Base-by-base conservation (phyloP, 306 rosid species). In the Dryas alaskensis region DNA sequence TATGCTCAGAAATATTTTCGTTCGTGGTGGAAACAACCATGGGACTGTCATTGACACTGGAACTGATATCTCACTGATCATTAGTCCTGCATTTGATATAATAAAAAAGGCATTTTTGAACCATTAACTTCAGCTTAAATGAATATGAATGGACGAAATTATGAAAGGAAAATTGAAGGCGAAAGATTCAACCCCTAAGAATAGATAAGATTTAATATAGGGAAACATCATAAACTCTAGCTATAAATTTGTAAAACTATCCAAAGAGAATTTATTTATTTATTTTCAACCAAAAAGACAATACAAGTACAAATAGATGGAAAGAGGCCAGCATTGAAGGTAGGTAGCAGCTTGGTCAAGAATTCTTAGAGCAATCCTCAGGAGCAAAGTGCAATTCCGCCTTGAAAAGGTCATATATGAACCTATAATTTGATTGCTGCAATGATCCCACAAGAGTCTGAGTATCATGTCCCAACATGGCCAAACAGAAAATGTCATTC, bases 341-440 rank as follows among this genome's bases (percentile, higher is more conserved):
- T 22, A 22, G 22, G 22, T 22, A 25, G 63, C 4, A 44, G 47
- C 4, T 44, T 7, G 47, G 11, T 59, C 63, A 59, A 59, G 64
- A 59, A 25, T 59, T 59, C 64, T 25, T 59, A 59, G 42, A 10
- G 4, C 64, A 59, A 59, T 59, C 64, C 64, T 59, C 64, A 4
- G 14, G 64, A 59, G 42, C 16, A 27, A 59, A 59, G 16, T 59
- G 25, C 3, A 59, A 13, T 10, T 6, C 42, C n/a, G 2, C 10
- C 42, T 10, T 10, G 16, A 4, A 10, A 59, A 27, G 40, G 43
- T 59, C 64, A 11, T 25, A 25, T 59, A 59, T 59, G 42, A 17
- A 55, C 19, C 31, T 17, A 37, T 55, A 55, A 55, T 55, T 19
- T 5, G 37, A 6, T 8, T 17, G 60, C 4, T 55, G 60, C 37